phyloP scores from a whole-genome alignment of 257 asterid species.

The Plantago ovata region DNA sequence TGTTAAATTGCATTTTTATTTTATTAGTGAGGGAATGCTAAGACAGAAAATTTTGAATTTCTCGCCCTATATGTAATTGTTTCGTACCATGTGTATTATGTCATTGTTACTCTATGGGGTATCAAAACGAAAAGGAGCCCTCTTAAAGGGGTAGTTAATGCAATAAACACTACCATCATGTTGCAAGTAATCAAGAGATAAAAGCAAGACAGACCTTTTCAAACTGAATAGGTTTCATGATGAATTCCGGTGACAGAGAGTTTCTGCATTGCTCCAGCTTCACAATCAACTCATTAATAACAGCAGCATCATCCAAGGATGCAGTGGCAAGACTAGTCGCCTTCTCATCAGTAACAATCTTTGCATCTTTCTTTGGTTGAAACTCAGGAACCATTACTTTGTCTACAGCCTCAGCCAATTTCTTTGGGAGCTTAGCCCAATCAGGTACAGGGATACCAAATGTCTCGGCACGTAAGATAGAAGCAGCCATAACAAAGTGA shows the following conservation, averaged over 20 bases:
- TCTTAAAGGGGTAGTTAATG: too few relatives aligned
- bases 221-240: constrained; percentile 88
- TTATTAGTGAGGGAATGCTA: too few relatives aligned
- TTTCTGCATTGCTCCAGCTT: constrained; percentile 64
- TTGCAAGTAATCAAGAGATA: not conserved
- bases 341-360: constrained; percentile 85
- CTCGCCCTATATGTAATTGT: too few relatives aligned
- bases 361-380: constrained; percentile 62
- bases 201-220: constrained; percentile 58
- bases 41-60: too few relatives aligned
- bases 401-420: constrained; percentile 64
- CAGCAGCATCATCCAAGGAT: constrained; percentile 74
- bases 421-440: constrained; percentile 74
- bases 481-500: constrained; percentile 74
- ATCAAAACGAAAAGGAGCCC: too few relatives aligned
- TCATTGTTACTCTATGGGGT: too few relatives aligned
- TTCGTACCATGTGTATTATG: too few relatives aligned
- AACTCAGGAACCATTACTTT: constrained; percentile 61
- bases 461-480: constrained; percentile 80
- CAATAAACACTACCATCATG: too few relatives aligned
- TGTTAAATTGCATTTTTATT: too few relatives aligned
- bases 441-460: constrained; percentile 75
- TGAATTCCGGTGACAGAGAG: constrained; percentile 50
- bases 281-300: constrained; percentile 56
- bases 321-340: constrained; percentile 75